Evolutionary conservation across 768 basidiomycete genomes (phyloP).

Genomic region (Phallus indusiatus): DNA sequence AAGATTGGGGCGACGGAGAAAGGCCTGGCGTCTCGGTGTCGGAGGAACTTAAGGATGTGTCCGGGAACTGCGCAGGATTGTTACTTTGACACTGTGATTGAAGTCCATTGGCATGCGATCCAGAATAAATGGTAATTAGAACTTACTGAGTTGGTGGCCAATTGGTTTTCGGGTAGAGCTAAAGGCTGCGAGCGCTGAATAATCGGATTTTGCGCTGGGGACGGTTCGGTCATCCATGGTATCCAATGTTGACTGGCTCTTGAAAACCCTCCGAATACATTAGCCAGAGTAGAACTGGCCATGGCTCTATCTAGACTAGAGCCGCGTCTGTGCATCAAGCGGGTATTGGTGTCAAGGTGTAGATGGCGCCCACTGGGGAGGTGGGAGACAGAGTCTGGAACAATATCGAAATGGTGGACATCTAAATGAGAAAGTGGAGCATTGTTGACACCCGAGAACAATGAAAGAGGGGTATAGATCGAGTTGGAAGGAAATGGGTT

Average conservation of each 20-base stretch:
- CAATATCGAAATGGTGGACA: too few relatives aligned
- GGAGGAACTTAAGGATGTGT: not conserved
- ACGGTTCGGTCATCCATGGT: not conserved
- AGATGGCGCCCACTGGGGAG: not conserved
- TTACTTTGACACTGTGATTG: too few relatives aligned
- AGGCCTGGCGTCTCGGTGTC: not conserved
- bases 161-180: not conserved
- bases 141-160: not conserved
- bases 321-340: not conserved
- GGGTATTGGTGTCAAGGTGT: not conserved
- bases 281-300: conserved; percentile 2
- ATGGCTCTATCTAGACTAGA: conserved; percentile 5
- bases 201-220: not conserved
- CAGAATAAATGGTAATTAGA: too few relatives aligned
- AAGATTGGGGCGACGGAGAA: conserved; percentile 1
- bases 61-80: not conserved
- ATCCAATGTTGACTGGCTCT: not conserved
- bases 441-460: too few relatives aligned
- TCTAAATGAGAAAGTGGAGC: too few relatives aligned
- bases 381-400: too few relatives aligned
- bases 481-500: not conserved
- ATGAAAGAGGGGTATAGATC: not conserved
- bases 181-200: not conserved
- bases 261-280: not conserved
- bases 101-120: too few relatives aligned